phyloP scores from a whole-genome alignment of 208 protist genomes.

The Trypanosomatidae sp. region DNA sequence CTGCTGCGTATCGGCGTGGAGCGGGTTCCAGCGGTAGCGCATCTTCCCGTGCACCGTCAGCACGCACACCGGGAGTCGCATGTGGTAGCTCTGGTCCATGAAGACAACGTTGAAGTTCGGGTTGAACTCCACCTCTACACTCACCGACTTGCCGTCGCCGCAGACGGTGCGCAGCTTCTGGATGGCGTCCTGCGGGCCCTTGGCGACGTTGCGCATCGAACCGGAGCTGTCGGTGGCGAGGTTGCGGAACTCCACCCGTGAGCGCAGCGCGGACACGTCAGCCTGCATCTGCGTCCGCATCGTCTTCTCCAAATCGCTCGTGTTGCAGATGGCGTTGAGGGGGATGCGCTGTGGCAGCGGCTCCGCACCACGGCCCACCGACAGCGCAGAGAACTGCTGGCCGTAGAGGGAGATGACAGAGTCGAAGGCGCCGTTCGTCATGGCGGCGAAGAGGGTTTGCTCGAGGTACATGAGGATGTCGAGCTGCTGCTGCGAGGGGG shows the following conservation, averaged over 20 bases:
- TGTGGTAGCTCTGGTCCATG: conserved; percentile 33
- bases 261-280: conserved; percentile 47
- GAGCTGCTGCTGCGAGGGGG: conserved; percentile 27
- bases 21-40: conserved; percentile 63
- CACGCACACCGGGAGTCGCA: conserved; percentile 64
- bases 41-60: conserved; percentile 79
- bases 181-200: conserved; percentile 45
- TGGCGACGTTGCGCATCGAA: conserved; percentile 50
- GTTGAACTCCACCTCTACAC: conserved; percentile 51
- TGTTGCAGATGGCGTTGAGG: conserved; percentile 46
- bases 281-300: conserved; percentile 57
- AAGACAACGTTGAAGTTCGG: conserved; percentile 68
- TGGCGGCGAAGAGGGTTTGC: conserved; percentile 26
- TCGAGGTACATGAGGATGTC: conserved; percentile 31
- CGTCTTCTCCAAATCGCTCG: conserved; percentile 37
- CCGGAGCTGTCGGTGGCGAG: conserved; percentile 49
- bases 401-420: conserved; percentile 23
- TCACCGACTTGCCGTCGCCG: conserved; percentile 40
- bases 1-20: conserved; percentile 26
- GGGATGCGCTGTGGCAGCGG: conserved; percentile 55
- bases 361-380: conserved; percentile 51
- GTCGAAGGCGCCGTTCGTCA: conserved; percentile 23
- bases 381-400: conserved; percentile 31
- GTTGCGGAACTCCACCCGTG: conserved; percentile 56
- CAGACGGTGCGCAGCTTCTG: conserved; percentile 43